phyloP scores from a whole-genome alignment of 192 early-diverging fungal species.

The Umbelopsis ramanniana region DNA sequence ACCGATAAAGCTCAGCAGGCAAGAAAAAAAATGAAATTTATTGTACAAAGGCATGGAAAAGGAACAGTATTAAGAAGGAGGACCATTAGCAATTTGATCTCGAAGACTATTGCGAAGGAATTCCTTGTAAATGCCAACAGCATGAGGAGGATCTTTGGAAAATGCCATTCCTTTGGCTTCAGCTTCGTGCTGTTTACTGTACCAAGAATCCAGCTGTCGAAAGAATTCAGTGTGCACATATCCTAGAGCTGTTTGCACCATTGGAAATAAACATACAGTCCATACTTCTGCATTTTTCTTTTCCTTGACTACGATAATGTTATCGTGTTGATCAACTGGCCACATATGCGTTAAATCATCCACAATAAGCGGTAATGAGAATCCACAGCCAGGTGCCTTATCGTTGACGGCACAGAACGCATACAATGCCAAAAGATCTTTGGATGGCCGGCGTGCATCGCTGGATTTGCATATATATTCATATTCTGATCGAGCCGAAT shows the following conservation, averaged over 20 bases:
- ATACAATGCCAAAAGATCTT: constrained; percentile 71
- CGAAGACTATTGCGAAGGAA: constrained; percentile 48
- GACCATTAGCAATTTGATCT: constrained; percentile 47
- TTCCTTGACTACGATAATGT: constrained; percentile 76
- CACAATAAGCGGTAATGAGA: constrained; percentile 63
- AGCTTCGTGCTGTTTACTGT: constrained; percentile 43
- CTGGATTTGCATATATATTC: constrained; percentile 55
- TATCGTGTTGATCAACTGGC: constrained; percentile 75
- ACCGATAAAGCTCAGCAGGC: background rate
- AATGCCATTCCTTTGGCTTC: constrained; percentile 24
- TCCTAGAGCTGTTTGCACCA: constrained; percentile 59
- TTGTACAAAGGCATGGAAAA: background rate
- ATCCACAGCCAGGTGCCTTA: constrained; percentile 45
- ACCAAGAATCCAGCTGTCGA: constrained; percentile 63
- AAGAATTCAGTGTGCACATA: constrained; percentile 67
- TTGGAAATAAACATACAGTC: constrained; percentile 69
- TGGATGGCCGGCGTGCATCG: constrained; percentile 60
- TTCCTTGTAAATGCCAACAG: constrained; percentile 52
- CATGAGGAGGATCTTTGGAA: constrained; percentile 46
- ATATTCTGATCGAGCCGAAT: constrained; percentile 73
- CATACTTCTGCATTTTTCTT: constrained; percentile 54
- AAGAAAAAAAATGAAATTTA: background rate
- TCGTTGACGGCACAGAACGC: constrained; percentile 60
- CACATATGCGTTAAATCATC: constrained; percentile 77
- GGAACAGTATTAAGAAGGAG: background rate